These are phyloP conservation scores for Triticum aestivum DNA, from an alignment of 176 grass and related monocot genomes.

Conservation along the genomic window IWGSC_CS_RefSeq_v2.1 NC_057814.1:236770301-236770800, in stretches of 20 bases:
- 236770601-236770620: neutral
- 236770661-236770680: neutral
- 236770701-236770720: neutral
- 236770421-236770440: constrained; percentile 87
- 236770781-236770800: constrained; percentile 34
- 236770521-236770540: constrained; percentile 15
- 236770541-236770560: neutral
- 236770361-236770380: constrained; percentile 83
- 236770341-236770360: constrained; percentile 78
- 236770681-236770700: neutral
- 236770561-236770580: constrained; percentile 7
- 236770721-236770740: constrained; percentile 24
- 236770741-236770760: constrained; percentile 24
- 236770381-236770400: constrained; percentile 56
- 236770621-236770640: neutral
- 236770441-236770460: constrained; percentile 90
- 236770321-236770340: constrained; percentile 72
- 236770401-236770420: constrained; percentile 40
- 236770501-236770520: constrained; percentile 10
- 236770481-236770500: neutral
- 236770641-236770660: neutral
- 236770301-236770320: constrained; percentile 61
- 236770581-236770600: neutral
- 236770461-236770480: constrained; percentile 78
- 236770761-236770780: constrained; percentile 42